Percentiles rank a stretch among this genome's conserved stretches.
phyloP scores from a whole-genome alignment of 495 filamentous ascomycete species.

The Niebla homalea region DNA sequence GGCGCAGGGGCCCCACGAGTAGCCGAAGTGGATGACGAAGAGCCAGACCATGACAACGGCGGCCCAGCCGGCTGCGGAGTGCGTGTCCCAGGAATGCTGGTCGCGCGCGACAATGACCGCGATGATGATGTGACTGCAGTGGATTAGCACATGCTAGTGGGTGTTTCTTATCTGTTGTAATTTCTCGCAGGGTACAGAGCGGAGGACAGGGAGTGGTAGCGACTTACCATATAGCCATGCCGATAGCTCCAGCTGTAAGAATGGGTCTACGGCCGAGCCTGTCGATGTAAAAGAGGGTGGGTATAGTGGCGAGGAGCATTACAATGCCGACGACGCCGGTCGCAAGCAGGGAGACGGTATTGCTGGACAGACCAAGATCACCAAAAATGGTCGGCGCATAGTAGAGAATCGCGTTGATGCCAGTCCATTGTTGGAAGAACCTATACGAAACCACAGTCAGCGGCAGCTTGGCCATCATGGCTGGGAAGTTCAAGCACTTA shows the following conservation, averaged over 20 bases:
- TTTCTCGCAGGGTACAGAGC: too few species aligned
- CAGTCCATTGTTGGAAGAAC: slow-evolving; percentile 40
- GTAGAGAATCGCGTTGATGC: slow-evolving; percentile 20
- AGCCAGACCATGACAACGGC: slow-evolving; percentile 25
- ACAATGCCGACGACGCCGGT: slow-evolving; percentile 43
- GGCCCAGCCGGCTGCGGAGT: slow-evolving; percentile 36
- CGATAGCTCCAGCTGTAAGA: slow-evolving; percentile 61
- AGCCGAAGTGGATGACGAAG: slow-evolving; percentile 21
- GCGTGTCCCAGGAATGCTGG: slow-evolving; percentile 40
- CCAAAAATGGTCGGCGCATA: slow-evolving; percentile 40
- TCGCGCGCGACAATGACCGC: slow-evolving; percentile 58
- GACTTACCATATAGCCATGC: slow-evolving; percentile 49
- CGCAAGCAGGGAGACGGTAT: slow-evolving; percentile 35
- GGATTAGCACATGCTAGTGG: too few species aligned
- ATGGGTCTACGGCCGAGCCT: slow-evolving; percentile 55
- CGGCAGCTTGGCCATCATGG: too few species aligned
- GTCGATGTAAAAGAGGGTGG: slow-evolving; percentile 49
- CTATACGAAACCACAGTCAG: too few species aligned
- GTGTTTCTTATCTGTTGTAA: too few species aligned
- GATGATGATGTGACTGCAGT: slow-evolving; percentile 50
- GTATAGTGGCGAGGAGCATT: slow-evolving; percentile 55
- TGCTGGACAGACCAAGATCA: slow-evolving; percentile 30
- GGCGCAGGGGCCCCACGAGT: slow-evolving; percentile 36
- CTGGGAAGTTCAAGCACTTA: too few species aligned
- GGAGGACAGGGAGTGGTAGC: too few species aligned